phyloP scores from a whole-genome alignment of 148 eudicot genomes.

The Euryodendron excelsum region DNA sequence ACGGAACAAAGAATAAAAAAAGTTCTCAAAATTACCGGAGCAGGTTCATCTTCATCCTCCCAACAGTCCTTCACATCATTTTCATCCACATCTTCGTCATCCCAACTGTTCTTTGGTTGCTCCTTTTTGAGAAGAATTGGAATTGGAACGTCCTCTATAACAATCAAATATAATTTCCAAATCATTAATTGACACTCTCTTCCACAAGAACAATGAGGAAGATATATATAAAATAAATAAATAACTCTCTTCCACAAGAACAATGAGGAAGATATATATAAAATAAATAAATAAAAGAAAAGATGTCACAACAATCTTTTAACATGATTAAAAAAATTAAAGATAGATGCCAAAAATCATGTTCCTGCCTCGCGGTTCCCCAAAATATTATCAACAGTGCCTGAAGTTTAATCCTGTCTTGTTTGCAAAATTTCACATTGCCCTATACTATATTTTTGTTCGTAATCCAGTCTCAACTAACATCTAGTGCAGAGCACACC shows the following conservation, averaged over 20 bases:
- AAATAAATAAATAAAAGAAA: too few relatives aligned
- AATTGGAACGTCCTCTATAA: conserved; percentile 61
- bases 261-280: not conserved
- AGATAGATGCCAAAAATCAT: not conserved
- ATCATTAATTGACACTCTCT: not conserved
- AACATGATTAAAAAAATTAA: not conserved
- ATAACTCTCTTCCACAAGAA: not conserved
- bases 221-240: too few relatives aligned
- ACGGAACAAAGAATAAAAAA: not conserved
- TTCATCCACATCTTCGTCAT: conserved; percentile 90
- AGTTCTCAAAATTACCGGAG: conserved; percentile 44
- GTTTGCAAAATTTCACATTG: not conserved
- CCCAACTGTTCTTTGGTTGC: conserved; percentile 55
- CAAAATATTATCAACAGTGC: not conserved
- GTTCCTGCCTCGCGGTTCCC: not conserved
- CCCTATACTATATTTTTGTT: not conserved
- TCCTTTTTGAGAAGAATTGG: conserved; percentile 56
- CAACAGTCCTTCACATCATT: conserved; percentile 85
- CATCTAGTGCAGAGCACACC: not conserved
- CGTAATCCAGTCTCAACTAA: too few relatives aligned
- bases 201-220: conserved; percentile 5
- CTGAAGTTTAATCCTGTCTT: not conserved
- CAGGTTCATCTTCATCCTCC: conserved; percentile 96
- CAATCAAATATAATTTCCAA: not conserved
- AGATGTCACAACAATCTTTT: not conserved